phyloP scores from a whole-genome alignment of 2,329 filamentous ascomycete species.

The Karstenula rhodostoma region DNA sequence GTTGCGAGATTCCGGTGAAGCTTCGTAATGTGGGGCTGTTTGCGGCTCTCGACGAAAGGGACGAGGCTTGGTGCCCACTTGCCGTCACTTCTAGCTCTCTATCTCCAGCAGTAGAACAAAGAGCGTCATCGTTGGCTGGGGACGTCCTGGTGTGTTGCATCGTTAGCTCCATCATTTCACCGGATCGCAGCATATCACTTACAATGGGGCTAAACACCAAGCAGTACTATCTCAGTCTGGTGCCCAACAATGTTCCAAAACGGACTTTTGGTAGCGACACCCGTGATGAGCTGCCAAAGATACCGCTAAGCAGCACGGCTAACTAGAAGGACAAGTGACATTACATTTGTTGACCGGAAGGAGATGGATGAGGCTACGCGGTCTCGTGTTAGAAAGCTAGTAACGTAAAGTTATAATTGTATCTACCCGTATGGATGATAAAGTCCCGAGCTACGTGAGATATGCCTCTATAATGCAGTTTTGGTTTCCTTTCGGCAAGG shows the following conservation, averaged over 20 bases:
- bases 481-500: neutral
- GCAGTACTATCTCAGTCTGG: too few species aligned
- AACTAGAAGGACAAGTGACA: too few species aligned
- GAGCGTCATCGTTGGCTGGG: neutral
- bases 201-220: neutral
- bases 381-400: too few species aligned
- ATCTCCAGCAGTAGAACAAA: neutral
- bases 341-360: too few species aligned
- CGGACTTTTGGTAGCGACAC: too few species aligned
- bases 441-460: neutral
- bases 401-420: too few species aligned
- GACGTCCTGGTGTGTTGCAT: neutral
- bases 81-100: neutral
- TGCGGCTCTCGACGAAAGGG: neutral
- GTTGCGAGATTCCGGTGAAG: neutral
- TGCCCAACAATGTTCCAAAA: too few species aligned
- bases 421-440: too few species aligned
- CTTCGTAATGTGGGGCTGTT: neutral
- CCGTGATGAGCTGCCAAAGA: too few species aligned
- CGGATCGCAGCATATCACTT: neutral
- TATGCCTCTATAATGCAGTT: slow-evolving; percentile 4
- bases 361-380: too few species aligned
- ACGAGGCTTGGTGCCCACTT: neutral
- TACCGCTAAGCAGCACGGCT: too few species aligned
- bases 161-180: neutral